These are phyloP conservation scores for Tetracladium marchalianum DNA, from an alignment of 495 filamentous ascomycete genomes.

Conservation along the genomic window DNA sequence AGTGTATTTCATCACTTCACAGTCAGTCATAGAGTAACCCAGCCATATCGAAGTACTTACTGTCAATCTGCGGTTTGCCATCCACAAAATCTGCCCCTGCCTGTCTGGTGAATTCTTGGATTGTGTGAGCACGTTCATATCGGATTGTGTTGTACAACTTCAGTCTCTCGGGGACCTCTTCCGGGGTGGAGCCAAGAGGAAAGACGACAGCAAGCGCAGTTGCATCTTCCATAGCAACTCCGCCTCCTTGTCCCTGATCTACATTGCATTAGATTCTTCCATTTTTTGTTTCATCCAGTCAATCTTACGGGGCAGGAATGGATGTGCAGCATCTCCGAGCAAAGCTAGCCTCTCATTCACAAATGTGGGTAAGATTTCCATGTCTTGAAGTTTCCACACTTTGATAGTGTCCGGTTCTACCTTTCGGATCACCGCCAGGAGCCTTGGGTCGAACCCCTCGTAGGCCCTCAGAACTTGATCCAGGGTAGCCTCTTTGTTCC, in stretches of 20 bases:
- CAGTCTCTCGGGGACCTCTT: slow-evolving; percentile 36
- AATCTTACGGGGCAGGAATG: slow-evolving; percentile 36
- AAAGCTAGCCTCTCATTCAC: slow-evolving; percentile 35
- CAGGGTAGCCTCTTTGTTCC: slow-evolving; percentile 37
- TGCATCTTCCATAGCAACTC: slow-evolving; percentile 51
- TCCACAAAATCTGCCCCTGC: slow-evolving; percentile 30
- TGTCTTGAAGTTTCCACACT: slow-evolving; percentile 50
- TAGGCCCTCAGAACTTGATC: slow-evolving; percentile 40
- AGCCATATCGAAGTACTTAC: slow-evolving; percentile 14
- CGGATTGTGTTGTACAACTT: slow-evolving; percentile 44
- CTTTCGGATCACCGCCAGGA: slow-evolving; percentile 24
- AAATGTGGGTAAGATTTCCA: slow-evolving; percentile 40
- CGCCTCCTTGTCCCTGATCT: slow-evolving; percentile 46
- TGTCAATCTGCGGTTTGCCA: slow-evolving; percentile 23
- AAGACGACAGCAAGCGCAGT: slow-evolving; percentile 44
- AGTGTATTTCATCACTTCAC: slow-evolving; percentile 37
- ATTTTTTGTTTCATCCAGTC: not conserved
- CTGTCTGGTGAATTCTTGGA: slow-evolving; percentile 44
- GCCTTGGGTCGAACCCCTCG: slow-evolving; percentile 41
- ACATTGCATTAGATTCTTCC: not conserved
- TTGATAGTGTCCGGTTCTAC: slow-evolving; percentile 38
- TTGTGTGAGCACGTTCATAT: slow-evolving; percentile 39
- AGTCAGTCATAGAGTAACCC: not conserved
- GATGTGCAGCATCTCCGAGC: slow-evolving; percentile 52
- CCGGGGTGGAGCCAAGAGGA: slow-evolving; percentile 26